Conservation (phyloP, 164 flowering plant genomes). For the Macadamia integrifolia region DNA sequence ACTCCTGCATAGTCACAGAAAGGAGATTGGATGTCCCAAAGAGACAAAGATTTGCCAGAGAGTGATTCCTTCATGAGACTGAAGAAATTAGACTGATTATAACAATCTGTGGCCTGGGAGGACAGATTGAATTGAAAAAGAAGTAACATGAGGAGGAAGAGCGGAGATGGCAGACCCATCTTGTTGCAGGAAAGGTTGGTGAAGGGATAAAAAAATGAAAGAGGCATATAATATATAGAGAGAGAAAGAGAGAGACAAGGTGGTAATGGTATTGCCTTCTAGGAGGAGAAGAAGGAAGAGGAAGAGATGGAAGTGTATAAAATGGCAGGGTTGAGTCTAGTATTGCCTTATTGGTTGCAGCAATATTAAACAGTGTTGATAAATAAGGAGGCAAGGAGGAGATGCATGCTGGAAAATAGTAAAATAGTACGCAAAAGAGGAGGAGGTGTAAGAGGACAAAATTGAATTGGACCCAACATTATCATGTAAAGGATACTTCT, state of each 20-base stretch:
- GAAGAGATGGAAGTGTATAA: conserved; percentile 33
- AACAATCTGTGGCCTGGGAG: conserved; percentile 9
- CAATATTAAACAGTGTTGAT: conserved; percentile 20
- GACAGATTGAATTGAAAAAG: conserved; percentile 20
- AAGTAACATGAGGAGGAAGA: conserved; percentile 16
- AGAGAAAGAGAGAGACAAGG: conserved; percentile 15
- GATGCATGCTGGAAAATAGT: conserved; percentile 17
- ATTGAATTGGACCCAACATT: no score
- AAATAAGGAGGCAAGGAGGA: conserved; percentile 8
- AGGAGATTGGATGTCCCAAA: conserved; percentile 32
- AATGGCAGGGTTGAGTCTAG: conserved; percentile 27
- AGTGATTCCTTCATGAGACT: conserved; percentile 50
- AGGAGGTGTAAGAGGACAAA: conserved; percentile 6
- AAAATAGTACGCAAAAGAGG: conserved; percentile 6
- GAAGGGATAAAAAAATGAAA: not conserved
- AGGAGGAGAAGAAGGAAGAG: no score
- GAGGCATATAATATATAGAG: not conserved
- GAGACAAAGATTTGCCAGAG: conserved; percentile 38
- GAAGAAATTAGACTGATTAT: conserved; percentile 58
- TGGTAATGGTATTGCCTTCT: no score
- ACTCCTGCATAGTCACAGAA: conserved; percentile 65
- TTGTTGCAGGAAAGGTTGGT: not conserved
- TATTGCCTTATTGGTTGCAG: conserved; percentile 22
- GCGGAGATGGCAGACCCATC: conserved; percentile 23
- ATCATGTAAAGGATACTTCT: no score